Conservation (phyloP, 176 grass and related monocot genomes). For the Pontederia paniculata region DNA sequence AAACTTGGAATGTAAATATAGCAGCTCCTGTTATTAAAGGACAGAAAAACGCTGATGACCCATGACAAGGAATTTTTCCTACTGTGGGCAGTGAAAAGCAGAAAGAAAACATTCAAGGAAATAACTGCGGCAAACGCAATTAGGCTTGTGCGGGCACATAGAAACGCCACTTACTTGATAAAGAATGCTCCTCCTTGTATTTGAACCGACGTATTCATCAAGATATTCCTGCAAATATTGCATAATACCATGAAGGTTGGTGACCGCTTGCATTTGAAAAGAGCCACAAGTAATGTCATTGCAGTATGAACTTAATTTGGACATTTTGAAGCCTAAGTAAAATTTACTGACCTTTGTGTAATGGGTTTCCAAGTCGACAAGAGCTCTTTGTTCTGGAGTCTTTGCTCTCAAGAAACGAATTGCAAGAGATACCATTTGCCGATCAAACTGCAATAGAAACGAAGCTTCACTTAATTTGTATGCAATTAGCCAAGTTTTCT, state of each 20-base stretch:
- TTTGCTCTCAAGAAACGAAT: slow-evolving; percentile 61
- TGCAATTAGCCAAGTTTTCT: background rate
- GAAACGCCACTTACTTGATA: slow-evolving; percentile 34
- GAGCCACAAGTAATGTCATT: background rate
- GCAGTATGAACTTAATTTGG: background rate
- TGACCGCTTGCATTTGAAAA: background rate
- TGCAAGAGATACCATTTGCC: slow-evolving; percentile 42
- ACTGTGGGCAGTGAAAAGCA: too few species aligned
- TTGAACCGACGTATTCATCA: slow-evolving; percentile 51
- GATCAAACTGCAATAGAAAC: slow-evolving; percentile 34
- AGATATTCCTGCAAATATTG: slow-evolving; percentile 46
- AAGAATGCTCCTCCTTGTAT: slow-evolving; percentile 50
- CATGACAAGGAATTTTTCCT: too few species aligned
- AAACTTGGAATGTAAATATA: too few species aligned
- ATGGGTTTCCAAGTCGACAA: slow-evolving; percentile 70
- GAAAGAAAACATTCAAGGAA: too few species aligned
- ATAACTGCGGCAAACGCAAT: background rate
- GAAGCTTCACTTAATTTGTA: slow-evolving; percentile 4
- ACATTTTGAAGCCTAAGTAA: background rate
- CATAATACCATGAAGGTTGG: background rate
- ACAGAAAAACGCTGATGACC: too few species aligned
- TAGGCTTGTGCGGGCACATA: background rate
- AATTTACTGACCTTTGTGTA: slow-evolving; percentile 43
- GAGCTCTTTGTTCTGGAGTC: slow-evolving; percentile 59
- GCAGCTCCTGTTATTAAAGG: too few species aligned